Evolutionary conservation across 306 rosid species (phyloP).

Genomic region (Rubus parviflorus): DNA sequence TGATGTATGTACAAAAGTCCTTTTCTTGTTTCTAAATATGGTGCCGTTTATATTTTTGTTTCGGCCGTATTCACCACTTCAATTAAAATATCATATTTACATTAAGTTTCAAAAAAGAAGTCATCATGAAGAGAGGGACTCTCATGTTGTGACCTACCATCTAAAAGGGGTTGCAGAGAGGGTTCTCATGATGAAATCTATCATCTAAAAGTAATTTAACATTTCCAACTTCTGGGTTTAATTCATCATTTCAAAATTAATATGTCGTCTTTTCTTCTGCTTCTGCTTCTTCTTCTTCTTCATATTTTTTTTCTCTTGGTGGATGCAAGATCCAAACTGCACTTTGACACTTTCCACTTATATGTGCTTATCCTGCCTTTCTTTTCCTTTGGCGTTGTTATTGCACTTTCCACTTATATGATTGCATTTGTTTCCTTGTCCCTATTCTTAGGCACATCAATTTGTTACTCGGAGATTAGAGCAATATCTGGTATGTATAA

Average conservation of each 20-base stretch:
- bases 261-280: neutral
- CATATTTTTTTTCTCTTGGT: neutral
- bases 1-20: conserved; percentile 48
- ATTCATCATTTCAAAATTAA: neutral
- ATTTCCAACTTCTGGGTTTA: neutral
- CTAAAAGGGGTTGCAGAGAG: neutral
- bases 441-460: conserved; percentile 59
- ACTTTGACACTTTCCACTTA: neutral
- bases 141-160: neutral
- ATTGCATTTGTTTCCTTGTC: conserved; percentile 21
- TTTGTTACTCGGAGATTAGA: conserved; percentile 86
- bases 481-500: conserved; percentile 75
- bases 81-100: neutral
- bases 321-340: neutral
- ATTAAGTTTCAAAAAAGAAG: neutral
- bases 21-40: neutral
- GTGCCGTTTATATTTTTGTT: neutral
- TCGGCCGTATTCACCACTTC: neutral
- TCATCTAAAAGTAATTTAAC: neutral
- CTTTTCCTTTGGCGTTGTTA: neutral
- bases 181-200: neutral
- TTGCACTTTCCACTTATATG: neutral
- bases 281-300: no score
- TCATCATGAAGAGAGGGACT: neutral
- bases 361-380: neutral